Base-by-base conservation (phyloP, 2,329 filamentous ascomycete genomes). In the Ophiostoma angusticollis region DNA sequence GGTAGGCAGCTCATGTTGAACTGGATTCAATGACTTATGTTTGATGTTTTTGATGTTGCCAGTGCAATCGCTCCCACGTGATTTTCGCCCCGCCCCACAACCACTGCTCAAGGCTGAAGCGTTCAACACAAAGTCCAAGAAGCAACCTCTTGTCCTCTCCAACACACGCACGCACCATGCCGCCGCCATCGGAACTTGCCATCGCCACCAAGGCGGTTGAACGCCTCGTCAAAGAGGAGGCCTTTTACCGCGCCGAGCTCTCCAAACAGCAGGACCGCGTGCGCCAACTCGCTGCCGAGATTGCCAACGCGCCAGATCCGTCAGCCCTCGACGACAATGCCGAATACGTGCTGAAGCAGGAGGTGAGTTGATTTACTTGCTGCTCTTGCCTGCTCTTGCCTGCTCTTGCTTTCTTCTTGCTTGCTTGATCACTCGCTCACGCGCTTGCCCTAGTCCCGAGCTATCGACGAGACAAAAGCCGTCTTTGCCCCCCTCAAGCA, bases 191-290 rank as follows among this genome's bases (percentile, higher is more conserved):
- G 1, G 72, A 78, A 50, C 75, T 95, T 57, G 61, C 74, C 52
- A 91, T 95, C 55, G 78, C 81, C 31, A 91, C 84, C 18, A 74
- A 79, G 45, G 77, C 84, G 16, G 75, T 96, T 49, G 68, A 73
- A 51, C 84, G 91, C 43, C 74, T 96, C 34, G 74, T 94, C 49
- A 95, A 93, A 61, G 91, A 98, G 60, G 84, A 95, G 59, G 67
- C 72, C 28, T 89, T 80, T 52, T 96, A 98, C 64, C 81, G 87
- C 67, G 81, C 81, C 55, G 91, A 98, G 59, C 71, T 87, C 16
- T 65, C 72, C 47, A 68, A 79, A 47, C 87, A 96, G 57, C 70
- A 83, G 50, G 70, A 72, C 45, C 74, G 81, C 41, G 72, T 93
- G 47, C 63, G 72, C 57, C 74, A 77, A 56, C 68, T 93, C 14